Base-by-base conservation (phyloP, 1,284 basidiomycete genomes). In the Cutaneotrichosporon cutaneum region DNA sequence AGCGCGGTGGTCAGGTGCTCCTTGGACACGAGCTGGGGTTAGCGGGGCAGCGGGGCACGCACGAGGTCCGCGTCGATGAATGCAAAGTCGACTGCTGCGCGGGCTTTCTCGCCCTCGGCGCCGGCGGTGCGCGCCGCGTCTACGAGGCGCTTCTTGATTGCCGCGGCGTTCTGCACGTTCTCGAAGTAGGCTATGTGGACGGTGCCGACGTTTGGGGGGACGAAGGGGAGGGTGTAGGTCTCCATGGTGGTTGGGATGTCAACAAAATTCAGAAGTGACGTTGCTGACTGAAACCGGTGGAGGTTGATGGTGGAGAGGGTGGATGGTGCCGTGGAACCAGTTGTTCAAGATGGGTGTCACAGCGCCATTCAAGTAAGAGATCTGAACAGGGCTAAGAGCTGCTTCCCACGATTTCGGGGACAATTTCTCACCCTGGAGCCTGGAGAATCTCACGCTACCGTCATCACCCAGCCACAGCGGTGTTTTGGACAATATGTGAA, bases 51-150 rank as follows among this genome's bases (percentile, higher is more conserved):
- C 27, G 26, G 48, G 24, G n/a, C n/a, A 72, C 85, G 76, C 57
- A 85, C 84, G 68, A 83, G 71, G 5, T 68, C 78, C 24, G 90
- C 90, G 74, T 95, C 89, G 69, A 97, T 82, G 78, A 95, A 96
- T 0, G 90, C 90, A 80, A 90, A 95, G 73, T 94, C 90, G 65
- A 95, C 83, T 16, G 84, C 83, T 26, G 85, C 85, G 54, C 90
- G 83, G 68, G 90, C 87, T 3, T 68, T 69, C n/a, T 90, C 85
- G 18, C 90, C 90, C 30, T 85, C 83, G 1, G 77, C 74, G 0
- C 88, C 87, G 13, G 81, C 72, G 56, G 85, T 78, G 2, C 82
- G 83, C 4, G 88, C 83, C 0, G 90, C 91, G 13, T 82, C 81
- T 18, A 94, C 82, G 52, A 95, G 87, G 3, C 88, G 83, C 45